phyloP scores from a whole-genome alignment of 177 flowering plant species.

The Tripterygium wilfordii region DNA sequence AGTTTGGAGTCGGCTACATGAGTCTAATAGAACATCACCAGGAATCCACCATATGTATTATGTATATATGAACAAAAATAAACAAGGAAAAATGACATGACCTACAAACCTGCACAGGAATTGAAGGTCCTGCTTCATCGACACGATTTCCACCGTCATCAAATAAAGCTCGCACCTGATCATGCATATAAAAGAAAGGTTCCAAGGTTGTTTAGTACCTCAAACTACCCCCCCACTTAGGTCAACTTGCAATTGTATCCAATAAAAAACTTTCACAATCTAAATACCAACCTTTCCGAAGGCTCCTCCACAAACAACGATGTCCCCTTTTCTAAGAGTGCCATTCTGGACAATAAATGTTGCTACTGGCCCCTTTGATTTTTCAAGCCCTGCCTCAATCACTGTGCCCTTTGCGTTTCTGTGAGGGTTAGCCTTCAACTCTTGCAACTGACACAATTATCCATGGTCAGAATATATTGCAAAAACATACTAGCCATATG shows the following conservation, averaged over 20 bases:
- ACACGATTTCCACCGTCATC: constrained; percentile 80
- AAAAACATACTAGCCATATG: no score
- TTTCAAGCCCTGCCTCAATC: constrained; percentile 93
- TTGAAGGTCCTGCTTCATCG: constrained; percentile 86
- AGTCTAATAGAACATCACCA: no score
- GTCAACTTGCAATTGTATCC: no score
- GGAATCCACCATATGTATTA: no score
- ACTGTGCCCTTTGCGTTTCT: constrained; percentile 93
- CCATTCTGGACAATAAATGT: constrained; percentile 97
- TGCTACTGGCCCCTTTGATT: constrained; percentile 86
- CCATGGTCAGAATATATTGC: constrained; percentile 3
- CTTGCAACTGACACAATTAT: constrained; percentile 63
- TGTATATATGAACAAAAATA: no score
- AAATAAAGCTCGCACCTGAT: constrained; percentile 87
- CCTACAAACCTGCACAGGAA: constrained; percentile 74
- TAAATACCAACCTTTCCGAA: constrained; percentile 80
- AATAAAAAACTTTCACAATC: constrained; percentile 7
- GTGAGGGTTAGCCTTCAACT: constrained; percentile 93
- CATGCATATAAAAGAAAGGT: constrained; percentile 11
- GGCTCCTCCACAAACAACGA: constrained; percentile 89
- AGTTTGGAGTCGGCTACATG: no score
- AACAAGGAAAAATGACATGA: background rate
- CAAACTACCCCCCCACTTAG: no score
- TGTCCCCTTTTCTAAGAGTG: constrained; percentile 78
- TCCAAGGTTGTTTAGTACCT: background rate